Evolutionary conservation across 371 early-diverging fungal genomes (phyloP).

Genomic region (Syncephalastrum monosporum): DNA sequence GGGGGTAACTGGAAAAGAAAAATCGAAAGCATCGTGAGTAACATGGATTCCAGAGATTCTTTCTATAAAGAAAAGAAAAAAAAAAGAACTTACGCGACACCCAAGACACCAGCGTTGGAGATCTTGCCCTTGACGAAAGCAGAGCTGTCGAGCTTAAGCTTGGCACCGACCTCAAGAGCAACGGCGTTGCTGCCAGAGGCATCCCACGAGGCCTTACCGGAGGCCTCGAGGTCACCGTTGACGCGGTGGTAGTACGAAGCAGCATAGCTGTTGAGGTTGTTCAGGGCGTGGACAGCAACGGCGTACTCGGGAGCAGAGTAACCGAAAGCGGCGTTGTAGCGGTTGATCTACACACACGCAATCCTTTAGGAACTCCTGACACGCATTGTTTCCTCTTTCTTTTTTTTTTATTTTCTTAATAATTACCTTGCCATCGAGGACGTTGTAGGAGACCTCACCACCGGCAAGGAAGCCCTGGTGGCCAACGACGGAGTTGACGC

Average conservation of each 20-base stretch:
- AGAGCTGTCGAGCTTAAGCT: constrained; percentile 85
- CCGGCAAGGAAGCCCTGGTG: constrained; percentile 88
- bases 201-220: constrained; percentile 92
- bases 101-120: constrained; percentile 90
- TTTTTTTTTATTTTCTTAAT: neutral
- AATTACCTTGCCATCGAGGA: constrained; percentile 72
- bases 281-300: constrained; percentile 81
- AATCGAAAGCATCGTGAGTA: neutral
- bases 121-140: constrained; percentile 97
- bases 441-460: constrained; percentile 92
- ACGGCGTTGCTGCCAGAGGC: constrained; percentile 72
- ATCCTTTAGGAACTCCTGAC: neutral
- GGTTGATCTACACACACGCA: constrained; percentile 51
- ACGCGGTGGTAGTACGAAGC: constrained; percentile 97
- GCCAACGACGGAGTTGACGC: constrained; percentile 56
- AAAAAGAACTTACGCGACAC: constrained; percentile 76
- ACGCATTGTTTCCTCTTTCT: neutral
- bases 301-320: constrained; percentile 87
- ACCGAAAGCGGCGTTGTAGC: constrained; percentile 85
- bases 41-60: neutral
- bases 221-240: constrained; percentile 87
- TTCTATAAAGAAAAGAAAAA: too few relatives aligned
- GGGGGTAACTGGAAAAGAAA: constrained; percentile 67
- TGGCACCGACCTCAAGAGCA: constrained; percentile 93
- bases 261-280: constrained; percentile 72